These are phyloP conservation scores for Leccinum pellstonianum DNA, from an alignment of 768 basidiomycete genomes.

Conservation along the genomic window DNA sequence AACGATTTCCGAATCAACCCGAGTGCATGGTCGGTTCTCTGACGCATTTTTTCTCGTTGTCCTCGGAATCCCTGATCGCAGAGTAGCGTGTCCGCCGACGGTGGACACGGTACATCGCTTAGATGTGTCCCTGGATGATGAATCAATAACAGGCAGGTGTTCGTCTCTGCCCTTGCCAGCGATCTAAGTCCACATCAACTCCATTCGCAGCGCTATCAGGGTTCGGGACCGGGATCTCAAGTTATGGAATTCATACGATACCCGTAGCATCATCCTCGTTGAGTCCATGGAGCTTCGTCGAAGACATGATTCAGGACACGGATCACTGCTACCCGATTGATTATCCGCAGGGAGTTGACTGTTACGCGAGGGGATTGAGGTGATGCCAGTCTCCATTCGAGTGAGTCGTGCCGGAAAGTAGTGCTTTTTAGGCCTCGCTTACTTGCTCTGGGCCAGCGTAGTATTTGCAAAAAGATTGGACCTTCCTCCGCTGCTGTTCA, in stretches of 20 bases:
- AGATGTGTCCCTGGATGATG: slow-evolving; percentile 5
- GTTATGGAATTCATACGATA: slow-evolving; percentile 15
- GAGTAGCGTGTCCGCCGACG: slow-evolving; percentile 7
- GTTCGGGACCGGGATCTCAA: background rate
- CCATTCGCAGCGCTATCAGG: slow-evolving; percentile 6
- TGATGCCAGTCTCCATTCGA: background rate
- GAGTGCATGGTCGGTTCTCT: background rate
- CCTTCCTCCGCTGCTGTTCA: background rate
- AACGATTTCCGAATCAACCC: background rate
- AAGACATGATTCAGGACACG: background rate
- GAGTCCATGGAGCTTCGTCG: slow-evolving; percentile 9
- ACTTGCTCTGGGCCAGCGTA: background rate
- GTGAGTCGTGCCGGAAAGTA: background rate
- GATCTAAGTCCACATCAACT: slow-evolving; percentile 1
- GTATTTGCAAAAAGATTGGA: background rate
- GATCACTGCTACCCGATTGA: background rate
- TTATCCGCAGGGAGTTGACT: background rate
- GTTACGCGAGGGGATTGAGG: background rate
- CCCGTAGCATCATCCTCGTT: background rate
- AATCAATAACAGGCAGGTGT: slow-evolving; percentile 1
- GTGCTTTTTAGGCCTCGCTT: background rate
- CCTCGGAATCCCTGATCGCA: slow-evolving; percentile 13
- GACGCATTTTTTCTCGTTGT: background rate
- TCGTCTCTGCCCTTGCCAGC: background rate
- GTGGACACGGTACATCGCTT: background rate